Conservation (phyloP, 2,329 filamentous ascomycete genomes). For the Byssothecium circinans region DNA sequence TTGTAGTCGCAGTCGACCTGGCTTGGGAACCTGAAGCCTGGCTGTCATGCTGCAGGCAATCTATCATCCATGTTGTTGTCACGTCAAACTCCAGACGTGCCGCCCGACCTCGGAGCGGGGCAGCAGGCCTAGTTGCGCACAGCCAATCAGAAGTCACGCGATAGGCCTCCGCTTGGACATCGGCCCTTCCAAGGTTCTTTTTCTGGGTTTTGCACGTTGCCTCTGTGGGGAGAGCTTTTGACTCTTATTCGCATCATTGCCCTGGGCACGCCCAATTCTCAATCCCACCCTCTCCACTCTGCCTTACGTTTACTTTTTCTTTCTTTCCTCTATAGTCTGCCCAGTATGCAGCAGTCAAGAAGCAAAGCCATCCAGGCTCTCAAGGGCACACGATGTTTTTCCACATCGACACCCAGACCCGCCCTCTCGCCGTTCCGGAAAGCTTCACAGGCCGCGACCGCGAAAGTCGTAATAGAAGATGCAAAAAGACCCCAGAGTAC, state of each 20-base stretch:
- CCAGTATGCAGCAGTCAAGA: conserved; percentile 40
- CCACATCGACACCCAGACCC: conserved; percentile 42
- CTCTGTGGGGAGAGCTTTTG: conserved; percentile 6
- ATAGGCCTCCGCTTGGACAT: neutral
- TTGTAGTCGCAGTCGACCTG: too few species aligned
- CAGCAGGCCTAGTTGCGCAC: neutral
- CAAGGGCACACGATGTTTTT: conserved; percentile 48
- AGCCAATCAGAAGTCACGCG: neutral
- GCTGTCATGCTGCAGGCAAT: too few species aligned
- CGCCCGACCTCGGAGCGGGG: conserved; percentile 12
- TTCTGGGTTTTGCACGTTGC: conserved; percentile 1
- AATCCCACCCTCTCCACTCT: conserved; percentile 18
- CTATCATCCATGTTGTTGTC: too few species aligned
- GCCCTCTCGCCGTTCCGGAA: conserved; percentile 50
- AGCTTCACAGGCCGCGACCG: conserved; percentile 35
- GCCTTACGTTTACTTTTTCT: neutral
- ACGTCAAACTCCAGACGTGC: too few species aligned
- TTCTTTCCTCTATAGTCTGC: conserved; percentile 1
- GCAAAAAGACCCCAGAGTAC: conserved; percentile 49
- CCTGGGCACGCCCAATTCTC: conserved; percentile 7
- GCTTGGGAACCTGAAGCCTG: neutral
- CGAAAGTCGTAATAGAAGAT: conserved; percentile 42
- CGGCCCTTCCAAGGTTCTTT: neutral
- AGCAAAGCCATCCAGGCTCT: conserved; percentile 39
- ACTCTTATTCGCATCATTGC: conserved; percentile 16